Evolutionary conservation across 768 basidiomycete species (phyloP), one percentile per base, ranked within the genome.

Genomic region (Xanthoconium purpureum): DNA sequence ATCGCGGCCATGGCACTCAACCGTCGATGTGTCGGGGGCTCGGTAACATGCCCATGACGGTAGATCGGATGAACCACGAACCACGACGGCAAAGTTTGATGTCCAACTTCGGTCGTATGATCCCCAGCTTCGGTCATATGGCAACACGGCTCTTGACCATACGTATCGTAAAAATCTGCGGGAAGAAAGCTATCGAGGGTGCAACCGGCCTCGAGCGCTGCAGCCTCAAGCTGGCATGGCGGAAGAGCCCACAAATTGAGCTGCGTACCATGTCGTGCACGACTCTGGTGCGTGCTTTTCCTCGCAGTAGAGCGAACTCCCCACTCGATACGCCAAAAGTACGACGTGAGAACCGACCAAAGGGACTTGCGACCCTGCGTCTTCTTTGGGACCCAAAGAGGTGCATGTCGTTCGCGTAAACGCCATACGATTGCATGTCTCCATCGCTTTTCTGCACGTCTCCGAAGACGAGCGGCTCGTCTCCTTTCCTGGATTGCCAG

Each of bases 201-300:
- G 0, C 83, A 81, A 4, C 87, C 86, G 5, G 87, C 84, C 67
- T 90, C 89, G 61, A 84, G 74, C 5, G 87, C 84, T 4, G 87
- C 83, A 18, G 76, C 77, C 56, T 86, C 79, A 13, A 87, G 75
- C 67, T 87, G 80, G 9, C 69, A 69, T 32, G 74, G 74, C 13
- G 79, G 74, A 44, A 91, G 74, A 6, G 78, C 87, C 57, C 81
- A 79, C 37, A 88, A 61, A 65, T 91, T 89, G 14, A 91, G 73
- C 57, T 79, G 80, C 77, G 79, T 83, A 12, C 80, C 80, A 20
- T 68, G 75, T 9, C 75, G 76, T 50, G 6, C n/a, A 42, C 2
- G 44, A 40, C 14, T 65, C 33, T 12, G 56, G 47, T 50, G 47
- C 36, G 15, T 64, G 40, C 24, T 54, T 55, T 35, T 44, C 11